Evolutionary conservation across 164 flowering plant genomes (phyloP).

Genomic region (Umbellularia californica): DNA sequence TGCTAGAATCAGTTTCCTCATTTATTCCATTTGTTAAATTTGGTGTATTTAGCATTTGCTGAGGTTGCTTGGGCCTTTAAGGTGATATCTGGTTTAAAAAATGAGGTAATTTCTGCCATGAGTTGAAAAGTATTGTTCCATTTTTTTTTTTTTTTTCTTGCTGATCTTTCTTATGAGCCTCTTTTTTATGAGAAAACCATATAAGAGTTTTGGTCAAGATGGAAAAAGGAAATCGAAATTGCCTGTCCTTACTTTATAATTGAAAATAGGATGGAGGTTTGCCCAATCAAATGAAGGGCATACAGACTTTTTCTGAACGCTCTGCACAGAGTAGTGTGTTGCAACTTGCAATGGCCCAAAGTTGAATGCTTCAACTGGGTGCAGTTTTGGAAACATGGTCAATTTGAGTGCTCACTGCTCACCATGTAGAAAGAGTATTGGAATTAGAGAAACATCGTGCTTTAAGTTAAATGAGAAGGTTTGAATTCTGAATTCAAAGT

Average conservation of each 20-base stretch:
- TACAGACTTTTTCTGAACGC: neutral
- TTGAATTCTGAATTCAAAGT: neutral
- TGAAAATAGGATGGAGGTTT: neutral
- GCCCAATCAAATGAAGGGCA: neutral
- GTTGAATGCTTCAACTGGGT: neutral
- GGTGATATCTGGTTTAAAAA: neutral
- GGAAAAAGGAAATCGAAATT: neutral
- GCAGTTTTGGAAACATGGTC: neutral
- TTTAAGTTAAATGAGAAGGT: neutral
- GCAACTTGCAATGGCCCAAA: neutral
- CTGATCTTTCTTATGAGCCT: neutral
- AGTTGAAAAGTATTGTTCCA: neutral
- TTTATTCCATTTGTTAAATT: neutral
- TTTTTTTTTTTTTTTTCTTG: neutral
- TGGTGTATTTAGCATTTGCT: neutral
- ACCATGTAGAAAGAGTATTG: neutral
- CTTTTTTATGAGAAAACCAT: neutral
- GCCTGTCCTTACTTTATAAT: neutral
- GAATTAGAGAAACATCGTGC: neutral
- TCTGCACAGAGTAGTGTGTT: neutral
- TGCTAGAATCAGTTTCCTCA: neutral
- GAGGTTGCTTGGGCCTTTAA: neutral
- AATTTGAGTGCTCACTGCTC: neutral
- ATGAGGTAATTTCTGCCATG: neutral
- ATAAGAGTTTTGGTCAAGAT: neutral